Evolutionary conservation across 768 basidiomycete genomes (phyloP).

Genomic region (Tricholoma saponaceum): DNA sequence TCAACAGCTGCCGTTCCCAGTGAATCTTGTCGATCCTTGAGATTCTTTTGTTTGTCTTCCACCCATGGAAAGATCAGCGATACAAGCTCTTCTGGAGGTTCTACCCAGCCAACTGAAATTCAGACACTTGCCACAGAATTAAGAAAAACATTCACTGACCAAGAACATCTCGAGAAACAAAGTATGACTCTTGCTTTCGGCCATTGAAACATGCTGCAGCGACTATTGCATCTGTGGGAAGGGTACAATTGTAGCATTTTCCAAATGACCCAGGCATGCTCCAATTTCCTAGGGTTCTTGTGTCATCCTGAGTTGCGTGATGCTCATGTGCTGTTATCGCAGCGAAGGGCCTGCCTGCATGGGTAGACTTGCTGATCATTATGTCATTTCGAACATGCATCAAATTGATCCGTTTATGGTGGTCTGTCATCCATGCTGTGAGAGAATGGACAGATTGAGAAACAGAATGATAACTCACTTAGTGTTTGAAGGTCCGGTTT

Average conservation of each 20-base stretch:
- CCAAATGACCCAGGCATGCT: conserved; percentile 16
- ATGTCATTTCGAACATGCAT: conserved; percentile 21
- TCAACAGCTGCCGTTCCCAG: conserved; percentile 13
- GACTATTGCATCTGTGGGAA: conserved; percentile 25
- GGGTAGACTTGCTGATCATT: conserved; percentile 4
- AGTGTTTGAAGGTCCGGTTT: too few relatives aligned
- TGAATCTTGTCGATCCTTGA: background rate
- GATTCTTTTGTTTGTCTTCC: conserved; percentile 14
- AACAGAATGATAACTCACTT: conserved; percentile 1
- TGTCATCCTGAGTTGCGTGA: conserved; percentile 20
- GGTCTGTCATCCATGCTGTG: conserved; percentile 15
- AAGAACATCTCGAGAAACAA: conserved; percentile 16
- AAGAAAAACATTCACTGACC: conserved; percentile 11
- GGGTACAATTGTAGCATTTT: conserved; percentile 23
- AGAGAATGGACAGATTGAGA: too few relatives aligned
- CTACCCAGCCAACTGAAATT: conserved; percentile 5
- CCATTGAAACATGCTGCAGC: conserved; percentile 28
- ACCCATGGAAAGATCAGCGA: conserved; percentile 23
- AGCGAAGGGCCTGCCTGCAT: conserved; percentile 23
- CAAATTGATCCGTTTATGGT: conserved; percentile 18
- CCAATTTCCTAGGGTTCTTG: conserved; percentile 31
- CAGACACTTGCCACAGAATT: background rate
- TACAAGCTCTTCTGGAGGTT: conserved; percentile 16
- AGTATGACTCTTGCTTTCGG: conserved; percentile 20
- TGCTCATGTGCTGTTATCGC: conserved; percentile 24